Evolutionary conservation across 805 yeast genomes (phyloP), one percentile per base, ranked within the genome.

Genomic region (Lipomyces sp.): DNA sequence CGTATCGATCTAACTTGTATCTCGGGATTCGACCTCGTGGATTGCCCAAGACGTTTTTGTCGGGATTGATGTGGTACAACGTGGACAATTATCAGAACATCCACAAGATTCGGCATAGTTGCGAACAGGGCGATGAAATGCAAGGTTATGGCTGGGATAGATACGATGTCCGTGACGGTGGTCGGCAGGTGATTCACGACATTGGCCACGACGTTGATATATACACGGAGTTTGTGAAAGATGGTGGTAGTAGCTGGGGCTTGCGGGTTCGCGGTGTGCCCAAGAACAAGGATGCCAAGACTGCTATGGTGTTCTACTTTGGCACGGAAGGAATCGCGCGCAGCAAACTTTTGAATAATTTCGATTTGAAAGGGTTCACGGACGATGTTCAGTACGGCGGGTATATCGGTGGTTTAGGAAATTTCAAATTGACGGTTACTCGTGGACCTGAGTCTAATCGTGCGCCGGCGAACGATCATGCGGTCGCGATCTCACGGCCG

Each of bases 31-130:
- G 93, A 57, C 97, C 98, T 2, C 81, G 94, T 58, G 69, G 65
- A 10, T 73, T 90, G 2, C 97, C 97, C 1, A 82, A 86, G 45
- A 86, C 94, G 1, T 81, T 95, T 60, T 74, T 88, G 65, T 80
- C 91, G 13, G 98, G 98, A 0, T 79, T 93, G 33, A 85, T 94
- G 87, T 94, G 98, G 98, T 90, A 86, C 79, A 87, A 87, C 73
- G 83, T 85, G 4, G 88, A 90, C 67, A 78, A 80, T 35, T 81
- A 84, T 66, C 77, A 79, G 4, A 89, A 89, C 1, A 72, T 90
- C 11, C 78, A 81, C 4, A 78, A 56, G 13, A 32, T 62, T 18
- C 85, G 97, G 72, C 97, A 92, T 76, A 82, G 84, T 63, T 90
- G 92, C 73, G 91, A 88, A 61, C 92, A 87, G 71, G 80, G 80